A percentile compares a stretch with the other conserved stretches of the same genome.
phyloP scores from a whole-genome alignment of 179 eudicot species.

The Beta corolliflora region DNA sequence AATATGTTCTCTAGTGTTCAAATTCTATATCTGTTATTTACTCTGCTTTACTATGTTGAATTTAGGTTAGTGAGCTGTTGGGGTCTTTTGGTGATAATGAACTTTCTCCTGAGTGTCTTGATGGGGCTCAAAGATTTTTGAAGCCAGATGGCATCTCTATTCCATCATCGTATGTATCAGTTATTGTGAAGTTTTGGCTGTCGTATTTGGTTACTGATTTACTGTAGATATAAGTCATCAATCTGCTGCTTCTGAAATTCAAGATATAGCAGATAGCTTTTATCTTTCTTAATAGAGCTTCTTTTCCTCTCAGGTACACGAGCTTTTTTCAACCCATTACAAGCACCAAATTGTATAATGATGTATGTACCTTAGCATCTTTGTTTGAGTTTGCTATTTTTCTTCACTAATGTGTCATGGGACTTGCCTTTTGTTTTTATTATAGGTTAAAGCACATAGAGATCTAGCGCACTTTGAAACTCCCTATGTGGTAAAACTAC shows the following conservation, averaged over 20 bases:
- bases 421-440: constrained; percentile 11
- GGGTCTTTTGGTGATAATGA: constrained; percentile 99
- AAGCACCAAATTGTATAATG: constrained; percentile 78
- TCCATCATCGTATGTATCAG: constrained; percentile 80
- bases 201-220: neutral
- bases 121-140: constrained; percentile 93
- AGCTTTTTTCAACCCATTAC: constrained; percentile 95
- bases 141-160: constrained; percentile 93
- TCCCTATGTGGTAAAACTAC: constrained; percentile 93
- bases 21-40: constrained; percentile 12
- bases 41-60: constrained; percentile 8
- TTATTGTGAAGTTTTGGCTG: neutral
- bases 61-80: constrained; percentile 91
- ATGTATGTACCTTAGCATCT: constrained; percentile 45
- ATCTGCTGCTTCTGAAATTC: neutral
- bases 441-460: constrained; percentile 82
- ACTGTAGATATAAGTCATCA: neutral
- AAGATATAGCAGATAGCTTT: neutral
- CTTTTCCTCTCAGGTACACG: constrained; percentile 72
- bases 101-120: constrained; percentile 98
- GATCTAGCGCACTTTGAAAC: constrained; percentile 95
- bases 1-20: constrained; percentile 11
- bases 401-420: constrained; percentile 1
- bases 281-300: constrained; percentile 9
- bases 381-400: neutral